Conservation (phyloP, 2,329 filamentous ascomycete species). For the Bipolaris bicolor region DNA sequence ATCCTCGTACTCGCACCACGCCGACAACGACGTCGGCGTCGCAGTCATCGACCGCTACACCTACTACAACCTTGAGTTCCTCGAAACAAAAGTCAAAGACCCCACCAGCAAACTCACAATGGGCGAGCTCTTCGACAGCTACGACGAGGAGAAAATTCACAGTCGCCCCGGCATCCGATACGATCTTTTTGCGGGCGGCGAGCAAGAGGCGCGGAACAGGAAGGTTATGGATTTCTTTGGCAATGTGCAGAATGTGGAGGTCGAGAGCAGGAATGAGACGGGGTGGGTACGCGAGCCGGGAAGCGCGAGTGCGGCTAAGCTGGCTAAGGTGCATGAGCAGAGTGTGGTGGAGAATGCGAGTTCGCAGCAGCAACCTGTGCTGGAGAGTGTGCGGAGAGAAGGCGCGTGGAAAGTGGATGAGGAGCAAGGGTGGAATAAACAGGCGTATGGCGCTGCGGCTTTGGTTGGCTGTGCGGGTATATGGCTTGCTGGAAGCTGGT, state of each 20-base stretch:
- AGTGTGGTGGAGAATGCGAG: slow-evolving; percentile 29
- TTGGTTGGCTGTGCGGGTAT: slow-evolving; percentile 48
- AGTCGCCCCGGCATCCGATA: slow-evolving; percentile 90
- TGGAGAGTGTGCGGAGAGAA: slow-evolving; percentile 32
- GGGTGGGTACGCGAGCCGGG: slow-evolving; percentile 71
- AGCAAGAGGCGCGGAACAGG: slow-evolving; percentile 75
- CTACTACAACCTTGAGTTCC: slow-evolving; percentile 97
- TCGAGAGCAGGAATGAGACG: slow-evolving; percentile 63
- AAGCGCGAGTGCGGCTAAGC: slow-evolving; percentile 73
- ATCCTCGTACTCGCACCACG: slow-evolving; percentile 96
- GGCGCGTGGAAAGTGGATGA: slow-evolving; percentile 45
- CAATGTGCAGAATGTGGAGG: slow-evolving; percentile 95
- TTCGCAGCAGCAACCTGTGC: slow-evolving; percentile 26
- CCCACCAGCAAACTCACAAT: slow-evolving; percentile 86
- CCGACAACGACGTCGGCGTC: slow-evolving; percentile 96
- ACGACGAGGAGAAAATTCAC: slow-evolving; percentile 93
- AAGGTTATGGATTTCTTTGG: slow-evolving; percentile 97
- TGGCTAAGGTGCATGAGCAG: slow-evolving; percentile 50
- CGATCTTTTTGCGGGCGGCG: slow-evolving; percentile 90
- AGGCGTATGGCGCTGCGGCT: slow-evolving; percentile 48
- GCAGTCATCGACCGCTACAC: slow-evolving; percentile 98
- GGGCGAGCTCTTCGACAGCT: slow-evolving; percentile 94
- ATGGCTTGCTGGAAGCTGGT: slow-evolving; percentile 51
- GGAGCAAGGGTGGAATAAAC: slow-evolving; percentile 50
- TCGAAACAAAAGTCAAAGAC: slow-evolving; percentile 87